Evolutionary conservation across 805 yeast species (phyloP).

Genomic region (Candida sithepensis): DNA sequence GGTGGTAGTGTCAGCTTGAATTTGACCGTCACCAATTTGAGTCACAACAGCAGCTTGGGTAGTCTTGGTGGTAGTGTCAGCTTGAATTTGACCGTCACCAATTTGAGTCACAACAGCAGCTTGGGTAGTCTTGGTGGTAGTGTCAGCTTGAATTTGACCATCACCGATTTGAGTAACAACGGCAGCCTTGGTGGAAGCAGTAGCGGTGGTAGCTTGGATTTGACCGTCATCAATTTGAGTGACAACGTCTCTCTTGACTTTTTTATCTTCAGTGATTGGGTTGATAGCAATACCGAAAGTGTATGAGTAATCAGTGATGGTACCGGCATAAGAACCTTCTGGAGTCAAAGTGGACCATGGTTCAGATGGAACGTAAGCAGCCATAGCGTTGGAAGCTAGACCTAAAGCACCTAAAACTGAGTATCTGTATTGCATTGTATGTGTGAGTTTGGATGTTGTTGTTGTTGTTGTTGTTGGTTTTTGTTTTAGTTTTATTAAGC

Average conservation of each 20-base stretch:
- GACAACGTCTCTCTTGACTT: slow-evolving; percentile 32
- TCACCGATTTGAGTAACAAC: slow-evolving; percentile 44
- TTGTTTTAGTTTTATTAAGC: too few species aligned
- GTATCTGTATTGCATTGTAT: slow-evolving; percentile 23
- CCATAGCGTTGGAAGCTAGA: slow-evolving; percentile 44
- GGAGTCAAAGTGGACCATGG: slow-evolving; percentile 76
- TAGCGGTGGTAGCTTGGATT: slow-evolving; percentile 44
- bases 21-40: slow-evolving; percentile 39
- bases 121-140: slow-evolving; percentile 30
- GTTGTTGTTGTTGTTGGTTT: not conserved
- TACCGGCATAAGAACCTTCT: slow-evolving; percentile 45
- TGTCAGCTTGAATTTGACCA: slow-evolving; percentile 36
- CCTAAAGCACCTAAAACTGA: slow-evolving; percentile 35
- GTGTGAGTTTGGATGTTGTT: not conserved
- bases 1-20: slow-evolving; percentile 34
- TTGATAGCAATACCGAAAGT: slow-evolving; percentile 71
- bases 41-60: slow-evolving; percentile 31
- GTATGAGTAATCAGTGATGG: slow-evolving; percentile 53
- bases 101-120: slow-evolving; percentile 50
- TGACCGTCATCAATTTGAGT: slow-evolving; percentile 55
- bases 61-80: slow-evolving; percentile 30
- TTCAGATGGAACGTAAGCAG: slow-evolving; percentile 63
- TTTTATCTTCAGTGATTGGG: slow-evolving; percentile 35
- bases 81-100: slow-evolving; percentile 60
- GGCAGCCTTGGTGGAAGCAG: slow-evolving; percentile 36